Percentiles rank a stretch among this genome's conserved stretches.
These are phyloP conservation scores for Claviceps purpurea DNA, from an alignment of 2,329 filamentous ascomycete genomes.

Conservation along the genomic window DNA sequence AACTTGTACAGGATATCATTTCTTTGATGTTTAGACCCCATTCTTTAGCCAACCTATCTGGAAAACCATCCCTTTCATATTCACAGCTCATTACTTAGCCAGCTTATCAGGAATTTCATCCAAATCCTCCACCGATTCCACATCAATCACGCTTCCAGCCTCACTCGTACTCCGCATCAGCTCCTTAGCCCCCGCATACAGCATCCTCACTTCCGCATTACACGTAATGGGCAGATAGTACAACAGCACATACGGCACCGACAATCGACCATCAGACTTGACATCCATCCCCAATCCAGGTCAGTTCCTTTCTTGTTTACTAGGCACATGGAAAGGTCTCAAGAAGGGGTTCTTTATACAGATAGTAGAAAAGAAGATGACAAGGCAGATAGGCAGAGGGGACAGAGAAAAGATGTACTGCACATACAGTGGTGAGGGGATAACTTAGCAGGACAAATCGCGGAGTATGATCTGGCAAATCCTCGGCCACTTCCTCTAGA, in stretches of 20 bases:
- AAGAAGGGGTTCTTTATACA: too few relatives aligned
- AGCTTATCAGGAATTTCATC: conserved; percentile 64
- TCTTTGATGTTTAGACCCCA: too few relatives aligned
- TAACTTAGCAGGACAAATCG: conserved; percentile 85
- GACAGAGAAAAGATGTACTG: not conserved
- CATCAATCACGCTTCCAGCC: conserved; percentile 76
- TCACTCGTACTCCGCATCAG: conserved; percentile 87
- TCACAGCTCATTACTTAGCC: conserved; percentile 12
- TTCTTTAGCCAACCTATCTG: too few relatives aligned
- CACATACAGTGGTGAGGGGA: conserved; percentile 38
- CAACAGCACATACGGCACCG: conserved; percentile 85
- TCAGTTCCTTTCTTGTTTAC: not conserved
- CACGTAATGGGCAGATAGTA: conserved; percentile 92
- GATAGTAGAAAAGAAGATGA: not conserved
- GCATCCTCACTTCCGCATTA: conserved; percentile 77
- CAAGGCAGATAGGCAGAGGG: not conserved
- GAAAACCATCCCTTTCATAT: too few relatives aligned
- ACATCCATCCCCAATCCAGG: not conserved
- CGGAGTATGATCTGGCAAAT: conserved; percentile 83
- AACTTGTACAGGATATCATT: too few relatives aligned
- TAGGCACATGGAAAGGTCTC: not conserved
- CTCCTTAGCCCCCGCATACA: conserved; percentile 93
- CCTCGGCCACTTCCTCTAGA: conserved; percentile 69
- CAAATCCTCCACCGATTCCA: conserved; percentile 68
- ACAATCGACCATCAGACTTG: conserved; percentile 62